Evolutionary conservation across 495 filamentous ascomycete species (phyloP).

Genomic region (Aspergillus sclerotiicarbonarius): DNA sequence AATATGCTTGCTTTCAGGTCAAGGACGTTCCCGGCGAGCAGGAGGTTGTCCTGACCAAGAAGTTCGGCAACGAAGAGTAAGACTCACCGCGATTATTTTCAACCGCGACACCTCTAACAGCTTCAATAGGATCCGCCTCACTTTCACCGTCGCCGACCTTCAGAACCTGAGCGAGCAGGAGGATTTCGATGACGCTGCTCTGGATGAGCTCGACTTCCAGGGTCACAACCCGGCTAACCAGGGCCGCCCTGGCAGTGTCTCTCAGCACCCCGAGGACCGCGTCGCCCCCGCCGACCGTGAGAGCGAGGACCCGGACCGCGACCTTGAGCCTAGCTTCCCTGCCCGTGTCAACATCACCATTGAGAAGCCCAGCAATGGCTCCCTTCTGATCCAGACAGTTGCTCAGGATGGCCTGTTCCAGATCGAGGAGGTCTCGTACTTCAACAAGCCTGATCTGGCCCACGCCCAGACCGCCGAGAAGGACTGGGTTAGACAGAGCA

Average conservation of each 20-base stretch:
- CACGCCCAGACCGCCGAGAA: constrained; percentile 61
- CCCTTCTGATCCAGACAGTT: constrained; percentile 80
- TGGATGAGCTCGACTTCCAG: constrained; percentile 54
- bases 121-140: constrained; percentile 70
- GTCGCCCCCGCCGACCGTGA: constrained; percentile 59
- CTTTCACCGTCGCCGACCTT: constrained; percentile 91
- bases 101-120: constrained; percentile 3
- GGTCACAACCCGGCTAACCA: constrained; percentile 54
- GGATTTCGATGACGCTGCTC: constrained; percentile 45
- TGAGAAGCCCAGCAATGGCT: constrained; percentile 78
- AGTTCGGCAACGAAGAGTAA: constrained; percentile 85
- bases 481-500: constrained; percentile 65
- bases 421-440: constrained; percentile 91
- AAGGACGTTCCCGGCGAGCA: constrained; percentile 78
- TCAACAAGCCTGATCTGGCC: constrained; percentile 68
- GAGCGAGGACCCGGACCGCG: constrained; percentile 39
- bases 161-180: constrained; percentile 66
- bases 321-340: constrained; percentile 64
- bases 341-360: constrained; percentile 82
- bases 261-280: constrained; percentile 57
- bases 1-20: constrained; percentile 43
- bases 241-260: constrained; percentile 48
- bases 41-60: constrained; percentile 79
- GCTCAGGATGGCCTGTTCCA: constrained; percentile 84
- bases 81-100: constrained; percentile 17